Evolutionary conservation across 2,329 filamentous ascomycete species (phyloP).

Genomic region (Fusarium protoensiforme): DNA sequence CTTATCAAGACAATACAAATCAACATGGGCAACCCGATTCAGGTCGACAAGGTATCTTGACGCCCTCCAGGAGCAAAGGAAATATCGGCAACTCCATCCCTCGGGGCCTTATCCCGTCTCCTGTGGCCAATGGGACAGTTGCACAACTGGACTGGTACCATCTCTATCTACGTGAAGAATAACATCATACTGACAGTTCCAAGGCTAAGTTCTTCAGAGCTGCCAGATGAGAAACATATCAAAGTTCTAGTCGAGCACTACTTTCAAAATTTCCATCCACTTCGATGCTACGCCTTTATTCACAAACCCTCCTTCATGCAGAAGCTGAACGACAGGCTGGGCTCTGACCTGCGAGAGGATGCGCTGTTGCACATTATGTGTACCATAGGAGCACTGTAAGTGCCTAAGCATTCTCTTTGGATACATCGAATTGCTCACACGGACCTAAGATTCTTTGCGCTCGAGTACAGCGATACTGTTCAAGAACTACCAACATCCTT

Average conservation of each 20-base stretch:
- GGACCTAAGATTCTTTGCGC: conserved; percentile 20
- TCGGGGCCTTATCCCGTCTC: not conserved
- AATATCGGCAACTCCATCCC: not conserved
- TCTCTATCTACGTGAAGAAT: too few species aligned
- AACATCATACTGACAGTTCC: not conserved
- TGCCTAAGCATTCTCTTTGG: not conserved
- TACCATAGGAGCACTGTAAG: conserved; percentile 36
- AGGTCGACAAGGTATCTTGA: not conserved
- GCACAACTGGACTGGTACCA: not conserved
- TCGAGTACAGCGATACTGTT: conserved; percentile 14
- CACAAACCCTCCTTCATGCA: conserved; percentile 40
- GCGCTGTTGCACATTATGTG: conserved; percentile 37
- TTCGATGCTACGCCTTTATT: conserved; percentile 40
- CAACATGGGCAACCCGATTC: not conserved
- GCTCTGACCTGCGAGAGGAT: conserved; percentile 22
- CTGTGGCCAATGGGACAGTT: not conserved
- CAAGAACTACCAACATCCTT: not conserved
- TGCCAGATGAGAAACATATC: conserved; percentile 21
- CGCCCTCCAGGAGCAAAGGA: not conserved
- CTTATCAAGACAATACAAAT: not conserved
- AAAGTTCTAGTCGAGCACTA: conserved; percentile 30
- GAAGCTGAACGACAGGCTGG: conserved; percentile 29
- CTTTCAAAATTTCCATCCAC: conserved; percentile 40
- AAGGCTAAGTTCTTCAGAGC: conserved; percentile 12
- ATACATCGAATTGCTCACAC: not conserved